These are phyloP conservation scores for Nicotiana paniculata DNA, from an alignment of 257 asterid genomes.

Conservation along the genomic window DNA sequence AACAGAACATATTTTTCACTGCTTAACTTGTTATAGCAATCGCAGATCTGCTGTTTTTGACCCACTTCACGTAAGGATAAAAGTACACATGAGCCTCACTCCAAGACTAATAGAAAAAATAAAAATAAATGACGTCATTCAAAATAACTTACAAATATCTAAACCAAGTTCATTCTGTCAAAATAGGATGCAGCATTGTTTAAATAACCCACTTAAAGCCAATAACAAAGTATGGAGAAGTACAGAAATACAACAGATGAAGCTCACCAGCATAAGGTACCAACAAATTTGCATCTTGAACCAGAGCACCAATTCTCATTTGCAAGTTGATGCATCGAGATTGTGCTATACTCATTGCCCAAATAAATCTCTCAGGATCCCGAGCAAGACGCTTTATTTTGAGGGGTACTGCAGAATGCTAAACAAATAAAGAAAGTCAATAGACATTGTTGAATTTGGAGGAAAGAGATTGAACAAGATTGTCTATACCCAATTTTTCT, in stretches of 20 bases:
- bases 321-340: constrained; percentile 72
- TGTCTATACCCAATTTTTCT: constrained; percentile 73
- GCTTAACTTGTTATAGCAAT: background rate
- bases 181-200: background rate
- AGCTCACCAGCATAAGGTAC: constrained; percentile 96
- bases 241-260: constrained; percentile 4
- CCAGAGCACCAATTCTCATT: constrained; percentile 80
- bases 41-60: background rate
- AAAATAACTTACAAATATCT: background rate
- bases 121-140: background rate
- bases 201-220: background rate
- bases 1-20: background rate
- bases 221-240: background rate
- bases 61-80: background rate
- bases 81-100: background rate
- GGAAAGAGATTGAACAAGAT: constrained; percentile 13
- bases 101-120: background rate
- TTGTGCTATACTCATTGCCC: constrained; percentile 93
- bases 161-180: background rate
- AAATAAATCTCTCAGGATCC: constrained; percentile 87
- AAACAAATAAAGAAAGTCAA: constrained; percentile 16
- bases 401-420: constrained; percentile 94
- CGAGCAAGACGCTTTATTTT: constrained; percentile 82
- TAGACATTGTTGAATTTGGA: background rate
- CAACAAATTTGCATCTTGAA: constrained; percentile 82